Conservation (phyloP, 176 grass and related monocot genomes). For the Carex littledalei region DNA sequence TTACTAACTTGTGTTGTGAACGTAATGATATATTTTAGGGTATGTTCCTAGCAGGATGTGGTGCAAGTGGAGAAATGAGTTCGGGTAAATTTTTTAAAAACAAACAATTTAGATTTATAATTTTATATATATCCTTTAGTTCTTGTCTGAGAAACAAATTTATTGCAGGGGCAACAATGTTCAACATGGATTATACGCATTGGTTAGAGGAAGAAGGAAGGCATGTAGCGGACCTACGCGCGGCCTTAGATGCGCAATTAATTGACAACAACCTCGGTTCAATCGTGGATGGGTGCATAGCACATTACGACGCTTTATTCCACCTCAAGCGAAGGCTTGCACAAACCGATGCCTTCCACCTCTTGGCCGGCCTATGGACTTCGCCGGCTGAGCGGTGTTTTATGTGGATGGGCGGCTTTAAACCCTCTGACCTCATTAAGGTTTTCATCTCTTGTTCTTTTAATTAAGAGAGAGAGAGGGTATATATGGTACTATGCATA, state of each 20-base stretch:
- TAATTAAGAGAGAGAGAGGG: too few relatives aligned
- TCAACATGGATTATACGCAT: conserved; percentile 85
- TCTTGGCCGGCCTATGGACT: conserved; percentile 72
- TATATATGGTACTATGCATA: too few relatives aligned
- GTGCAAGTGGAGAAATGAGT: conserved; percentile 52
- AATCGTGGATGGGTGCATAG: conserved; percentile 73
- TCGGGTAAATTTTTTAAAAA: conserved; percentile 42
- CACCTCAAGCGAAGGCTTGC: conserved; percentile 59
- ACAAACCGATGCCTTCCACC: conserved; percentile 75
- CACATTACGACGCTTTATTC: conserved; percentile 89
- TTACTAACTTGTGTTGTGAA: background rate
- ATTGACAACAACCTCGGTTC: conserved; percentile 54
- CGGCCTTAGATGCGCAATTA: conserved; percentile 65
- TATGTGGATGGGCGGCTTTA: conserved; percentile 99
- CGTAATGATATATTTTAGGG: conserved; percentile 45
- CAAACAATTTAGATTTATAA: background rate
- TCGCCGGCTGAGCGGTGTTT: conserved; percentile 81
- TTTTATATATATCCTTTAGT: background rate
- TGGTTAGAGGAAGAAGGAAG: conserved; percentile 86
- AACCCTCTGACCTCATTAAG: conserved; percentile 90
- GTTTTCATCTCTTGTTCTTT: conserved; percentile 16
- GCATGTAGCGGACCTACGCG: conserved; percentile 48
- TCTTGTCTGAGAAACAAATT: background rate
- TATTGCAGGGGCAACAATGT: conserved; percentile 60
- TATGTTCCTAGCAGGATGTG: conserved; percentile 71